Conservation (phyloP, 2,329 filamentous ascomycete genomes). For the Pyrenophora tritici-repentis region DNA sequence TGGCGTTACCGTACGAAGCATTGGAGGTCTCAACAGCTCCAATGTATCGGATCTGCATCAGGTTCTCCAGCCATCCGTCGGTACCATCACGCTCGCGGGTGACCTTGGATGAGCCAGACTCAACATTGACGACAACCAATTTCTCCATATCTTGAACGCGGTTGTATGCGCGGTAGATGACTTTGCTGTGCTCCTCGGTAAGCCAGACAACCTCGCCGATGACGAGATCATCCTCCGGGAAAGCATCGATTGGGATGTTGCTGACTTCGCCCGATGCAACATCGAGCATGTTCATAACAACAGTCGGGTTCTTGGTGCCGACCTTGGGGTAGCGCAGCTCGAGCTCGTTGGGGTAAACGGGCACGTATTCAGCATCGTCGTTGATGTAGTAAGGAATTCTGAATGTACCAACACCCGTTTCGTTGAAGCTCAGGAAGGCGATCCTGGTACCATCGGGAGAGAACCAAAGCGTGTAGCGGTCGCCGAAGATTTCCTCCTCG, state of each 20-base stretch:
- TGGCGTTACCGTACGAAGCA: conserved; percentile 44
- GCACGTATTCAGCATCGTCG: conserved; percentile 57
- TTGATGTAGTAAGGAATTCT: conserved; percentile 71
- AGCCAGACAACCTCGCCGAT: conserved; percentile 72
- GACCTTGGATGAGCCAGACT: conserved; percentile 52
- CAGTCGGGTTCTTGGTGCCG: conserved; percentile 69
- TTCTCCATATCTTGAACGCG: conserved; percentile 70
- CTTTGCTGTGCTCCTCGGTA: conserved; percentile 62
- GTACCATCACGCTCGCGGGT: conserved; percentile 63
- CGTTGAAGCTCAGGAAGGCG: conserved; percentile 63
- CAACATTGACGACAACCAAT: conserved; percentile 63
- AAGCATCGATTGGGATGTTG: conserved; percentile 60
- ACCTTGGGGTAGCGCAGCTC: conserved; percentile 72
- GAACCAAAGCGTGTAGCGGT: conserved; percentile 60
- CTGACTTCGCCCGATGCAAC: conserved; percentile 55
- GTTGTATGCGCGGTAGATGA: conserved; percentile 70
- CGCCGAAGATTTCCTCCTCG: conserved; percentile 62
- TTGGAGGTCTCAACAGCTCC: conserved; percentile 48
- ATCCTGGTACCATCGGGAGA: conserved; percentile 61
- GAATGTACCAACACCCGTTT: conserved; percentile 70
- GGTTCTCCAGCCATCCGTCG: conserved; percentile 67
- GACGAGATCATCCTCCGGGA: conserved; percentile 64
- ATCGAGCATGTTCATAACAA: conserved; percentile 63
- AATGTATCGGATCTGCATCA: conserved; percentile 61
- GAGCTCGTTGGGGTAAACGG: conserved; percentile 65